A percentile compares a stretch with the other conserved stretches of the same genome.
Conservation (phyloP, 2,329 filamentous ascomycete species). For the Calonectria crousiana region DNA sequence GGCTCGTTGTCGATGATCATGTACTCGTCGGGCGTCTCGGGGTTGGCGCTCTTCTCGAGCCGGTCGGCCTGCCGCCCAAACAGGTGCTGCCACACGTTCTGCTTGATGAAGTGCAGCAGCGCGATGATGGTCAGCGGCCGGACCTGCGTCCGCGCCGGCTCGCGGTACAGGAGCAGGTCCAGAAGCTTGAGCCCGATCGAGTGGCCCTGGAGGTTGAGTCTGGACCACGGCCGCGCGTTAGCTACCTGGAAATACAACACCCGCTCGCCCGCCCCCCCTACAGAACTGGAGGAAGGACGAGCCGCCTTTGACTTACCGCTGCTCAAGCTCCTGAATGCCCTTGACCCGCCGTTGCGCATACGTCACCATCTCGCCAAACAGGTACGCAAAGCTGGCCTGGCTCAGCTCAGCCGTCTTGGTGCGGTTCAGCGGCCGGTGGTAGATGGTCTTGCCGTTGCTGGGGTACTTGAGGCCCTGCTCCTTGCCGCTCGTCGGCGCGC, state of each 20-base stretch:
- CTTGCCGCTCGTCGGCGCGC: conserved; percentile 59
- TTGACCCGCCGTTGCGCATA: conserved; percentile 93
- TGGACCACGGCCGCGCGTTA: conserved; percentile 50
- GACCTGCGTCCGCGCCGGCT: conserved; percentile 76
- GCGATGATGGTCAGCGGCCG: conserved; percentile 90
- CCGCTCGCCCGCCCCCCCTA: too few species aligned
- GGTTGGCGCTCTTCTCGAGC: conserved; percentile 87
- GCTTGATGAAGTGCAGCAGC: conserved; percentile 95
- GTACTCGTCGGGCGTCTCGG: conserved; percentile 91
- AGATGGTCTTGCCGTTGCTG: conserved; percentile 96
- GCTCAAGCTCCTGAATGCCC: conserved; percentile 93
- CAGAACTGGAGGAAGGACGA: too few species aligned
- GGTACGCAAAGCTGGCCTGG: conserved; percentile 92
- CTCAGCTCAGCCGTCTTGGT: conserved; percentile 90
- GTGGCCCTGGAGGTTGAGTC: conserved; percentile 91
- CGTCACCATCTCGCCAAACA: conserved; percentile 96
- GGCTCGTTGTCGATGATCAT: conserved; percentile 99
- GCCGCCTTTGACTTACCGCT: conserved; percentile 78
- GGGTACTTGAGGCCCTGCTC: conserved; percentile 84
- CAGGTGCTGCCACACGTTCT: conserved; percentile 90
- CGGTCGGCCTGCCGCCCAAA: conserved; percentile 93
- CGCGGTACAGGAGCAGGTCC: conserved; percentile 91
- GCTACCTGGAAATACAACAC: background rate
- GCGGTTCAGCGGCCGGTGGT: conserved; percentile 94
- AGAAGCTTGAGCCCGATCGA: conserved; percentile 94